Evolutionary conservation across 2,329 filamentous ascomycete genomes (phyloP).

Genomic region (Talaromyces marneffei): DNA sequence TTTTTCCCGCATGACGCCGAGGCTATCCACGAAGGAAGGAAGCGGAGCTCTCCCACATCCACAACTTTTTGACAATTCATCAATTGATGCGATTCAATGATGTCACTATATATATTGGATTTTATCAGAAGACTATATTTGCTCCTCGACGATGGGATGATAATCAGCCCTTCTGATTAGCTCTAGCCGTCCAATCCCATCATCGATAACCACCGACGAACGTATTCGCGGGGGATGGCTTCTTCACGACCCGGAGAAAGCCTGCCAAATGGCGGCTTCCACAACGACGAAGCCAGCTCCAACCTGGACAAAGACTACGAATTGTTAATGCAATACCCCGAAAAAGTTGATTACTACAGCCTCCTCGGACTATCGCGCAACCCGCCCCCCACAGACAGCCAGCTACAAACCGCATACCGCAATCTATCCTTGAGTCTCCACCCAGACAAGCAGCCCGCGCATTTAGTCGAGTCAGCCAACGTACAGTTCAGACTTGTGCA

Average conservation of each 20-base stretch:
- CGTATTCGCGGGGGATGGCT: constrained; percentile 1
- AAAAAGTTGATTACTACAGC: constrained; percentile 37
- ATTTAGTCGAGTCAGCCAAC: constrained; percentile 33
- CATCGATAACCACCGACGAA: not conserved
- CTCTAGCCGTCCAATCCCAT: not conserved
- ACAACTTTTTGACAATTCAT: not conserved
- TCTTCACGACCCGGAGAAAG: not conserved
- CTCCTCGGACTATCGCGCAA: constrained; percentile 35
- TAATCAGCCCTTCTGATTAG: not conserved
- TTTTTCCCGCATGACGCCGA: not conserved
- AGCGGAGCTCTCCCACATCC: not conserved
- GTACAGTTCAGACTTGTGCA: constrained; percentile 35
- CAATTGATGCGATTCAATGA: not conserved
- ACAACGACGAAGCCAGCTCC: not conserved
- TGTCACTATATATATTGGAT: not conserved
- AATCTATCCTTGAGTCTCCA: constrained; percentile 41
- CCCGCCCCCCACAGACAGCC: constrained; percentile 36
- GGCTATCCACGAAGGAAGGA: not conserved
- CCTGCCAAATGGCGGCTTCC: not conserved
- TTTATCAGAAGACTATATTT: too few species aligned
- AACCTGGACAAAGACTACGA: constrained; percentile 24
- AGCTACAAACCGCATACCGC: constrained; percentile 42
- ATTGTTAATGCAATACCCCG: constrained; percentile 25
- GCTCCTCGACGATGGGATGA: not conserved
- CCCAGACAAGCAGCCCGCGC: constrained; percentile 40